Conservation (phyloP, 768 basidiomycete genomes). For the Mycena albidolilacea region DNA sequence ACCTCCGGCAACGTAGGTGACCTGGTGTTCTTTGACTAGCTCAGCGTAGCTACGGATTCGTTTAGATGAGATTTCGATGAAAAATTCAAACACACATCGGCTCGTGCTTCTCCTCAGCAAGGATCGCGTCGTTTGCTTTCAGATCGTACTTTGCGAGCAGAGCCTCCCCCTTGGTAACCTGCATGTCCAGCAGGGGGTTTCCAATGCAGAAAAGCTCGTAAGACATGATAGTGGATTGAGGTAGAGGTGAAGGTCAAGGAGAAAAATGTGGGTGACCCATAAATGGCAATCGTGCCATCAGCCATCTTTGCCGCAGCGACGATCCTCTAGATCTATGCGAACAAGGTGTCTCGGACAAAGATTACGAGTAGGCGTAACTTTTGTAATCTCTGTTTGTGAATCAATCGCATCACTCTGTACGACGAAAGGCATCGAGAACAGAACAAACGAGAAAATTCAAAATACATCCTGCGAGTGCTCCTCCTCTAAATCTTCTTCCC, state of each 20-base stretch:
- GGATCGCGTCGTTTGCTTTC: conserved; percentile 95
- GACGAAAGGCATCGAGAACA: too few species aligned
- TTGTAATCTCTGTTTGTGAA: too few species aligned
- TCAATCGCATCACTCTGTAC: too few species aligned
- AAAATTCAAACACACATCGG: conserved; percentile 73
- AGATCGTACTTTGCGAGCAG: conserved; percentile 92
- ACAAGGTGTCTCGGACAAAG: too few species aligned
- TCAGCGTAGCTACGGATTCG: conserved; percentile 83
- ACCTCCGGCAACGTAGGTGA: conserved; percentile 96
- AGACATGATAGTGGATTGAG: conserved; percentile 22
- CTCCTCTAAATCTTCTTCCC: too few species aligned
- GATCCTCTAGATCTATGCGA: too few species aligned
- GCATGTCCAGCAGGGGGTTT: conserved; percentile 97
- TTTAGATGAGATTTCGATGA: conserved; percentile 14
- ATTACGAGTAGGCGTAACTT: too few species aligned
- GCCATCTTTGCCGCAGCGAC: too few species aligned
- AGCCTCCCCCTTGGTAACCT: conserved; percentile 87
- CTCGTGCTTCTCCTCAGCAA: conserved; percentile 90
- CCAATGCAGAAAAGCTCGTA: conserved; percentile 91
- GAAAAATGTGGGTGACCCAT: neutral
- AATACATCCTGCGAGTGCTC: too few species aligned
- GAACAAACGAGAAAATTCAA: too few species aligned
- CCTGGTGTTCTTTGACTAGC: conserved; percentile 78
- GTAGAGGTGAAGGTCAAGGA: neutral
- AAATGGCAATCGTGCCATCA: too few species aligned